Evolutionary conservation across 352 stramenopile species (phyloP), one percentile per base, ranked within the genome.

Genomic region (Pythium sukuiense): DNA sequence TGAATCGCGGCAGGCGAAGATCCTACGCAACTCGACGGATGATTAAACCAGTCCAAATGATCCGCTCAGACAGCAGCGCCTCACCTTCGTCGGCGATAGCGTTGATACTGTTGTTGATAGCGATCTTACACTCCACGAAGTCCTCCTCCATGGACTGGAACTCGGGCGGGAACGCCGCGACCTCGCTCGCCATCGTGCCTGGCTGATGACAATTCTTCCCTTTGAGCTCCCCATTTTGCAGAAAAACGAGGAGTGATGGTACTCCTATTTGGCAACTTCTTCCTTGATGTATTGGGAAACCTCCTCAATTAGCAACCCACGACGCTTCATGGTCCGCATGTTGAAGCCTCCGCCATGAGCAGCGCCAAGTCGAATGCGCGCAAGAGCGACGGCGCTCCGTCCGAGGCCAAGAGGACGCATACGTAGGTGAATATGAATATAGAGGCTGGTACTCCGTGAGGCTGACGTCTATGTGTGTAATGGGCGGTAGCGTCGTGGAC

Each of bases 61-160:
- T 43, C 37, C 37, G 37, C 37, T 13, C 12, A 16, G 16, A 18
- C 45, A 30, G 16, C 7, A 2, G 18, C 16, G 54, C 32, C 54
- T 27, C 54, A 79, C 85, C 73, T 67, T 83, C 72, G 26, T 73
- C 73, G n/a, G 89, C 53, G 8, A 93, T 83, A 18, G 83, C 77
- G 57, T 81, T 84, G 56, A 93, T 81, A 52, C 63, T 79, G 73
- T 93, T 91, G 72, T 93, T 93, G 56, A 93, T 89, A 26, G 80
- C 72, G 63, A 90, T 89, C 72, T 93, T 93, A 73, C 78, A 83
- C 46, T 93, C 82, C 52, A 93, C 79, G 55, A 89, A 93, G 70
- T 93, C 82, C 63, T 88, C 85, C 71, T 91, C 85, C 24, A 91
- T 77, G 54, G 78, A 83, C 56, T 76, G 69, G 65, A 93, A 93